Conservation (phyloP, 2,329 filamentous ascomycete genomes). For the Cladosporium sphaerospermum region DNA sequence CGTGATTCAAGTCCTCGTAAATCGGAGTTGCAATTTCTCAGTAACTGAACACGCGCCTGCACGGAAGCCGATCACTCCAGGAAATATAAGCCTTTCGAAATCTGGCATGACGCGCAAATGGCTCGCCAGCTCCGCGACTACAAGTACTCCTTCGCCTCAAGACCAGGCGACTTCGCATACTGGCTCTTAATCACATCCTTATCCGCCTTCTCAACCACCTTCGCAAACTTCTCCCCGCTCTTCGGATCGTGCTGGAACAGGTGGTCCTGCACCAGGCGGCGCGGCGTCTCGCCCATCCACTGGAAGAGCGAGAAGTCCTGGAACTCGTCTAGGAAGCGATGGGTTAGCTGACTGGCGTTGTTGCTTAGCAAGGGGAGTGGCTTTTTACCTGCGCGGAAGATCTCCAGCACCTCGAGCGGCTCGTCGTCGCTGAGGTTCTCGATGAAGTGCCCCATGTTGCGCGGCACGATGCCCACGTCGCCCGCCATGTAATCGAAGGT, state of each 20-base stretch:
- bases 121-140: neutral
- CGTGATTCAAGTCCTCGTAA: too few species aligned
- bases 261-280: constrained; percentile 57
- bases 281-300: constrained; percentile 68
- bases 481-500: constrained; percentile 72
- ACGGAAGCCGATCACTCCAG: too few species aligned
- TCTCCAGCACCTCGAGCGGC: constrained; percentile 67
- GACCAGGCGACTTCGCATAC: constrained; percentile 15
- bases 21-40: too few species aligned
- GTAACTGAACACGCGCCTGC: too few species aligned
- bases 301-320: constrained; percentile 68
- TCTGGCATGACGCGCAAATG: too few species aligned
- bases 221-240: constrained; percentile 56
- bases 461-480: constrained; percentile 70
- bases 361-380: too few species aligned
- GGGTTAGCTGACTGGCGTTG: neutral
- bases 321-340: constrained; percentile 49
- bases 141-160: constrained; percentile 1
- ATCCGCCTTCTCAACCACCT: constrained; percentile 55
- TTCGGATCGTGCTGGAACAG: constrained; percentile 58
- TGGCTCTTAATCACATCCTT: constrained; percentile 41
- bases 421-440: constrained; percentile 72
- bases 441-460: constrained; percentile 73
- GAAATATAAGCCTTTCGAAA: too few species aligned
- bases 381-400: constrained; percentile 45